Percentiles rank a stretch among this genome's conserved stretches.
These are phyloP conservation scores for Hevea brasiliensis DNA, from an alignment of 345 rosid genomes.

Conservation along the genomic window DNA sequence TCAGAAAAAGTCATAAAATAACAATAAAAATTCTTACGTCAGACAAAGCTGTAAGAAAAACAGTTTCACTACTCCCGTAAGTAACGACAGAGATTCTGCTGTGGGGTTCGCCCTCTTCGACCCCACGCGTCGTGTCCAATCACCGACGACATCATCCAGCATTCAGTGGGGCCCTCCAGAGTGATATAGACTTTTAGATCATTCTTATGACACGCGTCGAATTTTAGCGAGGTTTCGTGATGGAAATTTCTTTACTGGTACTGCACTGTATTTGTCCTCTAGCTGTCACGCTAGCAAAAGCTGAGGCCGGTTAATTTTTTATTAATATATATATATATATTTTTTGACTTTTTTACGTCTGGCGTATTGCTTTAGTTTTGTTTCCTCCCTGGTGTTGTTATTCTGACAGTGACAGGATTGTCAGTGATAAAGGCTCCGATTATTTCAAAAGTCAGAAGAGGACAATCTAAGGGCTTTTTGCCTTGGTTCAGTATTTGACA, in stretches of 20 bases:
- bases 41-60: slow-evolving; percentile 1
- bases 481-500: not conserved
- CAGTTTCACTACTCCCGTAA: slow-evolving; percentile 11
- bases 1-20: not conserved
- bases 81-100: slow-evolving; percentile 49
- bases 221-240: not conserved
- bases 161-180: not conserved
- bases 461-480: not conserved
- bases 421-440: slow-evolving; percentile 19
- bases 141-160: slow-evolving; percentile 26
- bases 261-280: slow-evolving; percentile 6
- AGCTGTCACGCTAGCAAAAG: slow-evolving; percentile 26
- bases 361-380: not conserved
- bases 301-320: slow-evolving; percentile 10
- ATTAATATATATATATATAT: too few species aligned
- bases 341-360: not conserved
- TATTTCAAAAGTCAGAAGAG: slow-evolving; percentile 18
- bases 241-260: not conserved
- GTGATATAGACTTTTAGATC: not conserved
- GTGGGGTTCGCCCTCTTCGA: slow-evolving; percentile 8
- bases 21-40: not conserved
- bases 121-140: slow-evolving; percentile 28
- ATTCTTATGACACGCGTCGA: slow-evolving; percentile 16
- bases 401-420: slow-evolving; percentile 11
- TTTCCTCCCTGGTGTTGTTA: not conserved